phyloP scores from a whole-genome alignment of 371 early-diverging fungal species.

The Caulochytrium protostelioides region DNA sequence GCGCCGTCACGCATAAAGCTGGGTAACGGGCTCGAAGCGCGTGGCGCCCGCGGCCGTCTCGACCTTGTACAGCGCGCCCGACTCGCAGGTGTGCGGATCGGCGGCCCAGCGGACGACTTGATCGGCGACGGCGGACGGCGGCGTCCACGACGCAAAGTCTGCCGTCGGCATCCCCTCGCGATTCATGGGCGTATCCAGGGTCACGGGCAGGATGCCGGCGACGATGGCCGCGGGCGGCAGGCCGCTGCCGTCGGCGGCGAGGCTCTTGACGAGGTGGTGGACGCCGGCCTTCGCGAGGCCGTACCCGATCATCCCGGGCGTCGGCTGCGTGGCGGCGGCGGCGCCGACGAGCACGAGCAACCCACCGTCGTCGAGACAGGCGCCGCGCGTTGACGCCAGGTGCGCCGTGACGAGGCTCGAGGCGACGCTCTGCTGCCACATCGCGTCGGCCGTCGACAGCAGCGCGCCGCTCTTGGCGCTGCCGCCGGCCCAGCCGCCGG shows the following conservation, averaged over 20 bases:
- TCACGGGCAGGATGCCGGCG: not conserved
- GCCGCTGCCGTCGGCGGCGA: conserved; percentile 50
- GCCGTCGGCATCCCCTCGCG: too few relatives aligned
- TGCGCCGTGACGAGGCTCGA: conserved; percentile 61
- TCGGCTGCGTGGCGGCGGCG: conserved; percentile 45
- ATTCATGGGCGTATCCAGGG: too few relatives aligned
- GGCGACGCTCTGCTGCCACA: conserved; percentile 58
- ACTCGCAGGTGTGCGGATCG: too few relatives aligned
- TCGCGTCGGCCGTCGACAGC: conserved; percentile 35
- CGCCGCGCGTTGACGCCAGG: conserved; percentile 20
- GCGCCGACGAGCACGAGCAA: conserved; percentile 67
- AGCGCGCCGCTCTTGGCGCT: conserved; percentile 33
- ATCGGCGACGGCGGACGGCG: too few relatives aligned
- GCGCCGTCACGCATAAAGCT: too few relatives aligned
- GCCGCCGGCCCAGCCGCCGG: conserved; percentile 96
- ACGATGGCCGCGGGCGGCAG: conserved; percentile 38
- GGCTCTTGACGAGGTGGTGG: conserved; percentile 64
- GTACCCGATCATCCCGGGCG: conserved; percentile 81
- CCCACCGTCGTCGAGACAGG: conserved; percentile 21
- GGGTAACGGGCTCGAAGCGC: too few relatives aligned
- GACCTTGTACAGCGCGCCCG: too few relatives aligned
- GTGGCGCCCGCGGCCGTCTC: too few relatives aligned
- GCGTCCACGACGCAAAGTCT: too few relatives aligned
- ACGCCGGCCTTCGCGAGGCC: conserved; percentile 86
- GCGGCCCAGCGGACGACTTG: too few relatives aligned